Evolutionary conservation across 768 basidiomycete genomes (phyloP).

Genomic region (Boletus edulis): DNA sequence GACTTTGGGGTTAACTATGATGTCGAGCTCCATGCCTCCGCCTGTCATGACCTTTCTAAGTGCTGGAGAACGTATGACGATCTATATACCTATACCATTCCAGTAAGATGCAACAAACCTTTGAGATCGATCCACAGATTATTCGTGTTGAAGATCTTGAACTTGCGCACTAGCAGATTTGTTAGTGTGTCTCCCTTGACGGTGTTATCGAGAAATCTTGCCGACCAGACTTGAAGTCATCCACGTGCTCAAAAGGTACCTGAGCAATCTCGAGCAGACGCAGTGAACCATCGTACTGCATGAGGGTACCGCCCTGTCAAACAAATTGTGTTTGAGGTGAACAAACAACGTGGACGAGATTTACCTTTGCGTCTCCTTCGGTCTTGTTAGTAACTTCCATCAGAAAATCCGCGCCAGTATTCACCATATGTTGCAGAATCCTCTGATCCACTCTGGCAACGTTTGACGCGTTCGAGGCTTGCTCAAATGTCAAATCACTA

Average conservation of each 20-base stretch:
- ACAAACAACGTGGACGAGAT: background rate
- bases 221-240: slow-evolving; percentile 34
- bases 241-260: slow-evolving; percentile 7
- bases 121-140: slow-evolving; percentile 79
- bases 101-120: slow-evolving; percentile 39
- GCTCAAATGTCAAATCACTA: slow-evolving; percentile 1
- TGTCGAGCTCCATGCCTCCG: slow-evolving; percentile 60
- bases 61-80: slow-evolving; percentile 40
- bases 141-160: slow-evolving; percentile 93
- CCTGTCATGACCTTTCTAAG: slow-evolving; percentile 85
- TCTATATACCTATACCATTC: background rate
- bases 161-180: slow-evolving; percentile 63
- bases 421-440: slow-evolving; percentile 85
- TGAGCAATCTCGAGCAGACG: slow-evolving; percentile 11
- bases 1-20: slow-evolving; percentile 81
- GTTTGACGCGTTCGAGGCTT: background rate
- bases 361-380: slow-evolving; percentile 71
- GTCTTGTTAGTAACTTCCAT: slow-evolving; percentile 98
- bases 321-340: background rate
- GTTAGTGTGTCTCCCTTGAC: background rate
- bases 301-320: slow-evolving; percentile 74
- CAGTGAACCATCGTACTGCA: slow-evolving; percentile 65
- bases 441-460: slow-evolving; percentile 66
- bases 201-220: slow-evolving; percentile 5
- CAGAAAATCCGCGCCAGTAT: slow-evolving; percentile 78